These are phyloP conservation scores for Claviceps spartinae DNA, from an alignment of 2,329 filamentous ascomycete genomes.

Conservation along the genomic window DNA sequence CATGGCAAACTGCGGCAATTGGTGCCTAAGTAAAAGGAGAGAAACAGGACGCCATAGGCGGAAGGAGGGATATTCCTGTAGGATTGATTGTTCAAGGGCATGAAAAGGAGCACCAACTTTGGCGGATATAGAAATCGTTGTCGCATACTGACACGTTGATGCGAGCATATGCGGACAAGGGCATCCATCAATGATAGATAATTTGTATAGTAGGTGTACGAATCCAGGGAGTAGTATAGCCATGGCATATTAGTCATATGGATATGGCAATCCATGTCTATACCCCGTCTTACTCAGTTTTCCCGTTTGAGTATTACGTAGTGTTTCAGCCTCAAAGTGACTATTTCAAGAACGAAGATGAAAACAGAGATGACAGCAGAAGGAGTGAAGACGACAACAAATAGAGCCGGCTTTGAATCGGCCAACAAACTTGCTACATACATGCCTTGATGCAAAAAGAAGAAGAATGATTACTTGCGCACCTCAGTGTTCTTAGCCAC, in stretches of 20 bases:
- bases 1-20: neutral
- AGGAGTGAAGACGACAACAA: too few species aligned
- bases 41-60: neutral
- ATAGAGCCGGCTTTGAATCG: too few species aligned
- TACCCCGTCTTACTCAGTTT: too few species aligned
- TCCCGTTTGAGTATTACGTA: too few species aligned
- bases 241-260: neutral
- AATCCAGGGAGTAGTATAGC: neutral
- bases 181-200: neutral
- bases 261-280: neutral
- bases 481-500: slow-evolving; percentile 28
- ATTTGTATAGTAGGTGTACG: slow-evolving; percentile 6
- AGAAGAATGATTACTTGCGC: too few species aligned
- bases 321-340: too few species aligned
- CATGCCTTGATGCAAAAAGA: too few species aligned
- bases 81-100: neutral
- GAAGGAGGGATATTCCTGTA: neutral
- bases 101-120: neutral
- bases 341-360: too few species aligned
- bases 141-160: slow-evolving; percentile 2
- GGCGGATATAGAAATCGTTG: slow-evolving; percentile 1
- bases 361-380: too few species aligned
- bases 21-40: neutral
- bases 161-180: neutral
- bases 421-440: too few species aligned